Evolutionary conservation across 805 yeast genomes (phyloP), one percentile per base, ranked within the genome.

Genomic region (Wickerhamiella azyma): DNA sequence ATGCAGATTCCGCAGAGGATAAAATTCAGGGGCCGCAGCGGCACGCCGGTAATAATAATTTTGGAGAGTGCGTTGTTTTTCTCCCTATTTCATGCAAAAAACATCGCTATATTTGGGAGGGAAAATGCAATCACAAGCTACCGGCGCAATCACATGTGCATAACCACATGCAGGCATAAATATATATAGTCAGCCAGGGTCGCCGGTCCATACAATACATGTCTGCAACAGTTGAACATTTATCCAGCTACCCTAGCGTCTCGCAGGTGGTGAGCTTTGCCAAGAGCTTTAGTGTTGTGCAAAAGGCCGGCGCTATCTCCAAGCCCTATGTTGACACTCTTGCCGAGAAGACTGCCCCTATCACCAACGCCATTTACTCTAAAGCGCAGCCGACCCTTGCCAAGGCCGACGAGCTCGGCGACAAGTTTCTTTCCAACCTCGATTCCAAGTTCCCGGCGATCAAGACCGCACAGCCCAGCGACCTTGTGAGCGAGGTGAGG

Each of bases 381-480:
- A 42, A 36, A 17, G 45, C 45, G 13, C 40, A 37, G 36, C 49
- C 49, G 14, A 65, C 73, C 5, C 60, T 75, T 37, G 57, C 60
- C 40, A 62, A 67, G 39, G 68, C 71, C 19, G 83, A 83, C 60
- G 68, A 66, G 44, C 59, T 66, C 26, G 69, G 79, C n/a, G 80
- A 81, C 53, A 54, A 65, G 26, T 63, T 74, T n/a, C 72, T 86
- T 53, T 59, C 58, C 48, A 58, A 66, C 30, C 64, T 85, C 37
- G 95, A 86, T 55, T 59, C 61, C 49, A 58, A 64, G 37, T 64
- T 75, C 17, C 94, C 94, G 3, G 65, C 67, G 33, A 62, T 79
- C 46, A 75, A 76, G 64, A 71, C 80, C 1, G 67, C 72, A 47
- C 65, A 66, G 44, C 89, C 92, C 26, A 63, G 71, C 45, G 67